Percentiles rank a stretch among this genome's conserved stretches.
phyloP scores from a whole-genome alignment of 805 yeast genomes.

The Nakazawaea pomicola region DNA sequence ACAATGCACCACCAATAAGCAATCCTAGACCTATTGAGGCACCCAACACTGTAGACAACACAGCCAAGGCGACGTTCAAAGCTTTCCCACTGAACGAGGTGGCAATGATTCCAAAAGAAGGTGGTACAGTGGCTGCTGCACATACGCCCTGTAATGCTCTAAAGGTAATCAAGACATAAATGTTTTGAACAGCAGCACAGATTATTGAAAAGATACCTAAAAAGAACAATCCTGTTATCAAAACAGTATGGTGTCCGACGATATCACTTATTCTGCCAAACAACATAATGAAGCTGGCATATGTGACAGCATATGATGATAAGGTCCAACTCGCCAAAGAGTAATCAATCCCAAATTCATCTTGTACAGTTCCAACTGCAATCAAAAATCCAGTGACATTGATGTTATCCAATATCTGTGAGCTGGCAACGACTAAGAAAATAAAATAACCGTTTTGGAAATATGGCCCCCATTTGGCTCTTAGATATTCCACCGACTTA shows the following conservation, averaged over 20 bases:
- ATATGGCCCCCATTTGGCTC: not conserved
- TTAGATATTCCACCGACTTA: conserved; percentile 17
- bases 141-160: conserved; percentile 41
- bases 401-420: conserved; percentile 1
- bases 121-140: conserved; percentile 36
- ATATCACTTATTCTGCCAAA: conserved; percentile 39
- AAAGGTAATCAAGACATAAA: conserved; percentile 33
- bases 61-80: conserved; percentile 23
- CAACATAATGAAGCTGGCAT: conserved; percentile 38
- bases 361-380: conserved; percentile 5
- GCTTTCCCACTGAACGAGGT: conserved; percentile 23
- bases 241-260: conserved; percentile 31
- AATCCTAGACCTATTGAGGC: conserved; percentile 33
- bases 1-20: conserved; percentile 41
- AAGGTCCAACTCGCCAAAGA: conserved; percentile 30
- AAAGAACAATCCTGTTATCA: conserved; percentile 19
- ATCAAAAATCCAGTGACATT: conserved; percentile 15
- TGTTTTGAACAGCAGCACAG: conserved; percentile 30
- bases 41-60: conserved; percentile 23
- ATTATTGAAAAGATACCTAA: conserved; percentile 24
- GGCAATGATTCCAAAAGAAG: conserved; percentile 28
- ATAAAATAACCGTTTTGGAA: not conserved
- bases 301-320: conserved; percentile 39
- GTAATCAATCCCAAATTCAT: not conserved
- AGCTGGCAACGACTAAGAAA: not conserved